Base-by-base conservation (phyloP, 345 rosid species). In the Populus alba region DNA sequence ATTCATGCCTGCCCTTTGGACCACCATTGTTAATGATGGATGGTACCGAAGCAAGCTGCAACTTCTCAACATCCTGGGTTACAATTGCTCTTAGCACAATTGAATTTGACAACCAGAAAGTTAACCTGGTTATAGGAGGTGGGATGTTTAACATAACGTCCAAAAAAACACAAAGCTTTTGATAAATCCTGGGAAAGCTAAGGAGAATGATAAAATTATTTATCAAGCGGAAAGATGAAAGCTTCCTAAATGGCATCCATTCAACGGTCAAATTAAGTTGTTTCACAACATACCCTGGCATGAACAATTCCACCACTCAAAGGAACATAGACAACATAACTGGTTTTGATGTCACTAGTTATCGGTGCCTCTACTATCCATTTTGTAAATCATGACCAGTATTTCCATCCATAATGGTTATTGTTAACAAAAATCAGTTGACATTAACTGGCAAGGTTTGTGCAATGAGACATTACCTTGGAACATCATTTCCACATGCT, bases 401-500 rank as follows among this genome's bases (percentile, higher is more conserved):
- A 68, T 53, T 47, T 38, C 29, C 65, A 51, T 31, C 16, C 59
- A 57, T 31, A 27, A 29, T 10, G 72, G 59, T 49, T 15, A 22
- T 39, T 62, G 75, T 66, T 63, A 20, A n/a, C 43, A 61, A 72
- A 68, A 78, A 73, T 65, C 49, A 70, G 7, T 53, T 35, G 38
- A 59, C 11, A 66, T 66, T 70, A 25, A 70, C 63, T 33, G 59
- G 70, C 59, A 63, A 33, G 68, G 57, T 47, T 62, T 55, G 62
- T 62, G 74, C 29, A 41, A 55, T 51, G 68, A 62, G 38, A 57
- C 69, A n/a, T 37, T 83, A 93, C 99, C 99, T 91, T 10, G 98
- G 92, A 68, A 92, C 97, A 83, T 95, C 97, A 80, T 91, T 93
- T 75, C 98, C 98, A 70, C 99, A 95, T 55, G 99, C 97, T 88